Evolutionary conservation across 768 basidiomycete species (phyloP).

Genomic region (Auricularia sp.): DNA sequence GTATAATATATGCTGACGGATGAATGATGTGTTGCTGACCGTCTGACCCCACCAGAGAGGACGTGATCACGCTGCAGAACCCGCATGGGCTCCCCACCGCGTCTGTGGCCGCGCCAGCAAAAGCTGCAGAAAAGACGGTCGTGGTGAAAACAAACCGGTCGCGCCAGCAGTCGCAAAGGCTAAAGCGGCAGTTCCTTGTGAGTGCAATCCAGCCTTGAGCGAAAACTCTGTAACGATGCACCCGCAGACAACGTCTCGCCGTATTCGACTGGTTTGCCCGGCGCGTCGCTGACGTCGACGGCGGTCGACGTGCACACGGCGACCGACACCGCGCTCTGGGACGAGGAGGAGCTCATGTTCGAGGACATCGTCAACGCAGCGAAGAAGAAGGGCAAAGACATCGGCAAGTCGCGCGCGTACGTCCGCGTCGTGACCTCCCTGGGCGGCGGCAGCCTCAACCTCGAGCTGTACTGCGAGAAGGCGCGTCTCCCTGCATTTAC

Average conservation of each 20-base stretch:
- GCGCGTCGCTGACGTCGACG: constrained; percentile 90
- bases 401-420: constrained; percentile 86
- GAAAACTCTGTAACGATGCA: neutral
- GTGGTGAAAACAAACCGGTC: neutral
- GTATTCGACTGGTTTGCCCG: constrained; percentile 79
- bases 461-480: constrained; percentile 85
- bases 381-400: constrained; percentile 90
- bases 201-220: constrained; percentile 12
- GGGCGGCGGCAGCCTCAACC: constrained; percentile 73
- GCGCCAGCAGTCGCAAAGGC: neutral
- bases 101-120: constrained; percentile 17
- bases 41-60: constrained; percentile 41
- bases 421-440: constrained; percentile 91
- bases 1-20: neutral
- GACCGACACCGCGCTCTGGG: constrained; percentile 81
- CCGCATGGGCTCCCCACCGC: constrained; percentile 65
- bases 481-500: constrained; percentile 26
- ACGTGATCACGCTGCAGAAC: constrained; percentile 91
- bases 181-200: constrained; percentile 61
- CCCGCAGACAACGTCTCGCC: constrained; percentile 79
- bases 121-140: constrained; percentile 13
- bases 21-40: neutral
- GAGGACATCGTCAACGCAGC: constrained; percentile 75
- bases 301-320: constrained; percentile 68
- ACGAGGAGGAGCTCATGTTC: constrained; percentile 99